Percentiles rank a stretch among this genome's conserved stretches.
These are phyloP conservation scores for Aspergillus thermomutatus DNA, from an alignment of 2,329 filamentous ascomycete species.

Conservation along the genomic window DNA sequence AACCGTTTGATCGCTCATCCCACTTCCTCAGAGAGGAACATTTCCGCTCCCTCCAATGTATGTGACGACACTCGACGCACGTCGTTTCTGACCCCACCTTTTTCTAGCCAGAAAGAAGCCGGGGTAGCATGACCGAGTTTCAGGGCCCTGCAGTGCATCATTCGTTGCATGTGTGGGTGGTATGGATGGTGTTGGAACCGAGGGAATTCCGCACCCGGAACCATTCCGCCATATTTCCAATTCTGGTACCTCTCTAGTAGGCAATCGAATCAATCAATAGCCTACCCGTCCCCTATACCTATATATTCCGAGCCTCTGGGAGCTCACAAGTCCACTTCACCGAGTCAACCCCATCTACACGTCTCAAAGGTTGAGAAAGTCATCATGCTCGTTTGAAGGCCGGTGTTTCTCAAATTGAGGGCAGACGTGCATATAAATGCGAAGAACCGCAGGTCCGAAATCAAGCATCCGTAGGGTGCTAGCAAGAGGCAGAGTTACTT, in stretches of 20 bases:
- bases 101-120: background rate
- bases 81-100: conserved; percentile 9
- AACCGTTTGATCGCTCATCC: background rate
- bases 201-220: conserved; percentile 23
- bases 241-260: too few relatives aligned
- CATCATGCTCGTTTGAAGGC: background rate
- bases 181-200: conserved; percentile 9
- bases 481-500: too few relatives aligned
- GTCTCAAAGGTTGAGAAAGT: background rate
- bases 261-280: background rate
- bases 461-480: too few relatives aligned
- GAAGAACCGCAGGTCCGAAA: background rate
- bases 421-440: background rate
- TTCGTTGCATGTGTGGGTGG: conserved; percentile 5
- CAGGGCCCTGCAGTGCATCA: conserved; percentile 1
- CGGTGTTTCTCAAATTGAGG: background rate
- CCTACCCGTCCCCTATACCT: background rate
- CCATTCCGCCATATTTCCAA: conserved; percentile 13
- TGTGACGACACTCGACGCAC: background rate
- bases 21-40: conserved; percentile 13
- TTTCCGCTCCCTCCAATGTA: conserved; percentile 15
- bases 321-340: background rate
- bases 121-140: conserved; percentile 7
- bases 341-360: background rate
- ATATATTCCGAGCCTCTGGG: background rate